Percentiles rank a stretch among this genome's conserved stretches.
Evolutionary conservation across 2,329 filamentous ascomycete species (phyloP).

Genomic region (Huntiella abstrusa): DNA sequence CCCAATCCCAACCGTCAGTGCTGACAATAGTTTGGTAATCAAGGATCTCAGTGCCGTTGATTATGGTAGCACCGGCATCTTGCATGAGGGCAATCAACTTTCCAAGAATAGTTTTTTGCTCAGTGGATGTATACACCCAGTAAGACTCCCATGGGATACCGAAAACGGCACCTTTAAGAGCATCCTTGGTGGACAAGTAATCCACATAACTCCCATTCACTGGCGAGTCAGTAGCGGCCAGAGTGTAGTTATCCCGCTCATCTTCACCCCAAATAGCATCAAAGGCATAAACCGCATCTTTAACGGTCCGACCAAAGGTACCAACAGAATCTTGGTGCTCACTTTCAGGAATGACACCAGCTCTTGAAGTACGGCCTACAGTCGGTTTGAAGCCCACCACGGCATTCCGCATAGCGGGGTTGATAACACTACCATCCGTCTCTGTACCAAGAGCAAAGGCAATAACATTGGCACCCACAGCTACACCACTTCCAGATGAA

Average conservation of each 20-base stretch:
- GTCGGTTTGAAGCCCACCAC: slow-evolving; percentile 62
- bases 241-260: slow-evolving; percentile 44
- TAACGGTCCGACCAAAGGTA: slow-evolving; percentile 45
- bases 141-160: slow-evolving; percentile 55
- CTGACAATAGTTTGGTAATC: slow-evolving; percentile 42
- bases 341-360: slow-evolving; percentile 44
- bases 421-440: slow-evolving; percentile 55
- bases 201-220: slow-evolving; percentile 32
- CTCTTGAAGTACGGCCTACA: slow-evolving; percentile 49
- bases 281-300: slow-evolving; percentile 47
- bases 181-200: slow-evolving; percentile 32
- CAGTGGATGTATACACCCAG: slow-evolving; percentile 40
- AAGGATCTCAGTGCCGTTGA: slow-evolving; percentile 52
- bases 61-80: slow-evolving; percentile 42
- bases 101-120: slow-evolving; percentile 35
- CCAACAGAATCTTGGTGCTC: slow-evolving; percentile 53
- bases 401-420: slow-evolving; percentile 48
- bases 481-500: slow-evolving; percentile 46
- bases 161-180: slow-evolving; percentile 43
- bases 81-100: slow-evolving; percentile 26
- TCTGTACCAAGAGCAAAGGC: slow-evolving; percentile 54
- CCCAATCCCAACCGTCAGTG: slow-evolving; percentile 56
- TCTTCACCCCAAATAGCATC: slow-evolving; percentile 52
- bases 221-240: slow-evolving; percentile 36
- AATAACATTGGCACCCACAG: slow-evolving; percentile 43